Base-by-base conservation (phyloP, 108 stramenopile species). In the Nitzschia putrida region DNA sequence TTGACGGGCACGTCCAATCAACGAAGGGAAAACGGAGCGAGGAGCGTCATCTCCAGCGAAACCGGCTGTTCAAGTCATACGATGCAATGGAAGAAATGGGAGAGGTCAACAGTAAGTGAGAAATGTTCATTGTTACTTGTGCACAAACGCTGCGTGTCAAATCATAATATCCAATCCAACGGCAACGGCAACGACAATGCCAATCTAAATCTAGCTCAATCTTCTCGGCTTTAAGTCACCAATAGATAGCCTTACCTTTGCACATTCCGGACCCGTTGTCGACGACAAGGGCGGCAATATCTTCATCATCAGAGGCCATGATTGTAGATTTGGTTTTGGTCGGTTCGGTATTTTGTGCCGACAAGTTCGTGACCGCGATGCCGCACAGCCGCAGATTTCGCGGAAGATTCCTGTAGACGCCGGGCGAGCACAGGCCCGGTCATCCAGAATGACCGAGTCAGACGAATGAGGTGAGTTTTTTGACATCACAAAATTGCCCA, bases 211-310 rank as follows among this genome's bases (percentile, higher is more conserved):
- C n/a, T n/a, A n/a, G 37, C 26, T 59, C 26, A 1, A 2, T 16
- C 40, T 20, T 47, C 13, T 63, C 61, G 5, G 1, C 61, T 11
- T 21, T 3, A 45, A 22, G 37, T 20, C n/a, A 24, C n/a, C 24
- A 45, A 16, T 44, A 38, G 6, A 11, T 44, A 16, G 44, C 64
- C 91, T 77, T 58, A 92, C 92, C 91, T 88, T 92, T 95, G 82
- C 95, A 95, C 95, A 95, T 95, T 90, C 95, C 95, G 77, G 95
- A 96, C 55, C 96, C 96, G 66, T 96, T 96, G 85, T 96, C 96
- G 72, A 96, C 88, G 79, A 96, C 96, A 85, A 96, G 92, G 84
- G 96, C 96, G 66, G 93, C 92, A 72, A 96, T 94, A 85, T 96
- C 95, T 81, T 94, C 93, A 77, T 96, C 95, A 78, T 96, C 95